These are phyloP conservation scores for Jimgerdemannia flammicorona DNA, from an alignment of 192 early-diverging fungal species.

Conservation along the genomic window DNA sequence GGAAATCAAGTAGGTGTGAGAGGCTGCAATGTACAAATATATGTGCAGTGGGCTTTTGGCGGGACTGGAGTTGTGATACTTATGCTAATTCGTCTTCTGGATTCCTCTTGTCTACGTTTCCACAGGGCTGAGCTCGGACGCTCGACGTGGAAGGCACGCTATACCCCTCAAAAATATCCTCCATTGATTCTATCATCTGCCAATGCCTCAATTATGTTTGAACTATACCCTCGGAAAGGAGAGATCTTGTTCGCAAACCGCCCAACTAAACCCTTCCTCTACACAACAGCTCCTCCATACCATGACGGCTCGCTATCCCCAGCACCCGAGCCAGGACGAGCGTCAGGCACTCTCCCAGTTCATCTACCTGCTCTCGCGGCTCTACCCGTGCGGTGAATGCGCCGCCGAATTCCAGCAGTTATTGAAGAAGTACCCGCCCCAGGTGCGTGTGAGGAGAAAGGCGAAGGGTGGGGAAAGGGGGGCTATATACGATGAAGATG, in stretches of 20 bases:
- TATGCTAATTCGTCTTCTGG: neutral
- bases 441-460: too few species aligned
- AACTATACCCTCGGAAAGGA: neutral
- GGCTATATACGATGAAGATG: neutral
- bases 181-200: too few species aligned
- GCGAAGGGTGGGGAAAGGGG: neutral
- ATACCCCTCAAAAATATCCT: neutral
- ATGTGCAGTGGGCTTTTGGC: too few species aligned
- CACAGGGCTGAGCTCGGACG: slow-evolving; percentile 83
- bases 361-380: slow-evolving; percentile 73
- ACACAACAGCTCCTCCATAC: slow-evolving; percentile 73
- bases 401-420: too few species aligned
- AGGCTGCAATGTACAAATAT: neutral
- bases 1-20: slow-evolving; percentile 35
- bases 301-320: slow-evolving; percentile 86
- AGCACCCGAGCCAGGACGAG: slow-evolving; percentile 73
- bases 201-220: too few species aligned
- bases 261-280: neutral
- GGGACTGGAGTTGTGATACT: too few species aligned
- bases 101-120: slow-evolving; percentile 2
- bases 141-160: slow-evolving; percentile 71
- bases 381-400: slow-evolving; percentile 98
- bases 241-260: too few species aligned
- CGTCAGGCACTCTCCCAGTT: slow-evolving; percentile 72
- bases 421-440: too few species aligned